Evolutionary conservation across 2,329 filamentous ascomycete genomes (phyloP), one percentile per base, ranked within the genome.

Genomic region (Apiospora hydei): DNA sequence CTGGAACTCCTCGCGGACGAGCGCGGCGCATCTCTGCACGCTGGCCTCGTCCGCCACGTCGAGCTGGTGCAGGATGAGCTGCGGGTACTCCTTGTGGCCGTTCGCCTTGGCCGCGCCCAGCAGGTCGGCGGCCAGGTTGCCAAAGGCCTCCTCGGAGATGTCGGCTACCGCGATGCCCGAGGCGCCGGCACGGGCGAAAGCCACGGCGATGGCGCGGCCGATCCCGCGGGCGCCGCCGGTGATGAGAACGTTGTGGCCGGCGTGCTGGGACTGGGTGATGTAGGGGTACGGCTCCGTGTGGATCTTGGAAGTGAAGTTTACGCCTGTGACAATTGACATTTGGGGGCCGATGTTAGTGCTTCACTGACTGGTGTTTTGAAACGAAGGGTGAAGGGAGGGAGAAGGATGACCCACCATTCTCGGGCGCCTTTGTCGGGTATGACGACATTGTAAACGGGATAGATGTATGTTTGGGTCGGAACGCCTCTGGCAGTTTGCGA

Each of bases 161-260:
- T 76, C 79, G 8, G 77, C 79, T 21, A 81, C 73, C n/a, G 80
- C 82, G 51, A 84, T 83, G 68, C 76, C 79, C 16, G 81, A 81
- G 1, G 80, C 80, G 2, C 83, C 83, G 21, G 82, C 80, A 49
- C 79, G 80, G 13, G 80, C 81, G 34, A 82, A 80, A 11, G 78
- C 77, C 66, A 80, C 38, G 26, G 74, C 69, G 66, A 78, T 82
- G 43, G 80, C 78, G 64, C 75, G 77, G 3, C 82, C 82, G 16
- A 83, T 72, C 11, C 82, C 82, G 18, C 77, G 78, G 6, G 78
- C 78, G 2, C 81, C 82, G 6, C 82, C 82, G 30, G 76, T 83
- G 70, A 84, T 77, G 70, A 84, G 80, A 34, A 83, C 80, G 3
- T 74, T 76, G 41, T 79, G 79, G 1, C 80, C 81, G 21, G 71